Evolutionary conservation across 176 grass and related monocot genomes (phyloP), one percentile per base, ranked within the genome.

Genomic region (Hyparrhenia diplandra): DNA sequence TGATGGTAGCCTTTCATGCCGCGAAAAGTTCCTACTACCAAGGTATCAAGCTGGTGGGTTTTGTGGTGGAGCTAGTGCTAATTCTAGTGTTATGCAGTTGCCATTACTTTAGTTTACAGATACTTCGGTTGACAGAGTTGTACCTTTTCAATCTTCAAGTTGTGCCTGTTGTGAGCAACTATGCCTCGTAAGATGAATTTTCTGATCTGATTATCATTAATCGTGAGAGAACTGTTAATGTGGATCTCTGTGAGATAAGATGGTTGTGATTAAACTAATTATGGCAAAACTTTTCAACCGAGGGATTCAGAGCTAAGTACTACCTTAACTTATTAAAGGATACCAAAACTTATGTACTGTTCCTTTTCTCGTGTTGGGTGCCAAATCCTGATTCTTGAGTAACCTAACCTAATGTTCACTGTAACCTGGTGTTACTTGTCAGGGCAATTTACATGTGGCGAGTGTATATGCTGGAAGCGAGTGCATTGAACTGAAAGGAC

Each of bases 401-500:
- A 31, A 67, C 59, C 24, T n/a, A n/a, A n/a, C n/a, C n/a, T 67
- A 73, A 71, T 64, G 18, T 79, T 67, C 16, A 58, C 69, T 74
- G 31, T 80, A 41, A 77, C n/a, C 14, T 63, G 24, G 29, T 69
- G 29, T 45, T 54, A 49, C 69, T 42, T 91, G 82, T 69, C 73
- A 99, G 96, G 92, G 14, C n/a, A 93, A 95, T 76, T 10, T 83
- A 51, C 88, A 99, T 83, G 92, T 91, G 1, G 92, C 96, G 23
- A 90, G 82, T 73, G 58, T 89, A 85, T 99, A 86, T 89, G 90
- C 96, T 75, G 92, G 92, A 87, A 89, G 63, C 67, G 82, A 95
- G 67, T 99, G 96, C 41, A 67, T 87, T 77, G 77, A 99, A 67
- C 71, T 99, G 25, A 80, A 90, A 77, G 90, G 88, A 57, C 63